Evolutionary conservation across 495 filamentous ascomycete genomes (phyloP), one percentile per base, ranked within the genome.

Genomic region (Apodospora peruviana): DNA sequence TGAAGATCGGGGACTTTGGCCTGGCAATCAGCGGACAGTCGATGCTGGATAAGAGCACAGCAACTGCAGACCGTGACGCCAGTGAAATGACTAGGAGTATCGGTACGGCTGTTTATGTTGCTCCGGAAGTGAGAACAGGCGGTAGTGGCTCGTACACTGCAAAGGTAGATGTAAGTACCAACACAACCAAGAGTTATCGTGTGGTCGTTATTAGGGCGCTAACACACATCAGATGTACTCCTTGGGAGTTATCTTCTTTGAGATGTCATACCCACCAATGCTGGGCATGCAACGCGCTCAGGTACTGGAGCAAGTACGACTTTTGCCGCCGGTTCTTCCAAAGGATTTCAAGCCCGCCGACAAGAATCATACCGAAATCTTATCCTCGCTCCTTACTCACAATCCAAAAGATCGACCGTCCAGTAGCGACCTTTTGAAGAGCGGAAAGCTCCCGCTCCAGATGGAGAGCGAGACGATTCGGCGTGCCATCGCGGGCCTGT

Each of bases 1-100:
- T 94, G 10, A 87, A 90, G 47, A 96, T 98, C 51, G 93, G 93
- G 43, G 93, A 98, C 62, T 97, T 98, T 66, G 93, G 93, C 4
- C 75, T 98, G 29, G 93, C 93, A 32, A 96, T 90, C 2, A 91
- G 82, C 54, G 88, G 89, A 2, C 90, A 94, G 50, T 83, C 87
- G 42, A 56, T 65, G 5, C 55, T 65, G 47, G 83, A 85, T 34
- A 88, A 89, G 59, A 85, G 85, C 5, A 75, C 75, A 22, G 72
- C 78, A 38, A 85, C 73, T 60, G 49, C 68, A 52, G n/a, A n/a
- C n/a, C n/a, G n/a, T n/a, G 68, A 75, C 38, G 56, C 65, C 17
- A 58, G 65, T 42, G 75, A 81, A 47, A 64, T 81, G 64, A 96
- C 94, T 11, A 84, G 84, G 51, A 94, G 90, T 68, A 80, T 98